Evolutionary conservation across 1,284 basidiomycete species (phyloP), one percentile per base, ranked within the genome.

Genomic region (Spongiforma sp.): DNA sequence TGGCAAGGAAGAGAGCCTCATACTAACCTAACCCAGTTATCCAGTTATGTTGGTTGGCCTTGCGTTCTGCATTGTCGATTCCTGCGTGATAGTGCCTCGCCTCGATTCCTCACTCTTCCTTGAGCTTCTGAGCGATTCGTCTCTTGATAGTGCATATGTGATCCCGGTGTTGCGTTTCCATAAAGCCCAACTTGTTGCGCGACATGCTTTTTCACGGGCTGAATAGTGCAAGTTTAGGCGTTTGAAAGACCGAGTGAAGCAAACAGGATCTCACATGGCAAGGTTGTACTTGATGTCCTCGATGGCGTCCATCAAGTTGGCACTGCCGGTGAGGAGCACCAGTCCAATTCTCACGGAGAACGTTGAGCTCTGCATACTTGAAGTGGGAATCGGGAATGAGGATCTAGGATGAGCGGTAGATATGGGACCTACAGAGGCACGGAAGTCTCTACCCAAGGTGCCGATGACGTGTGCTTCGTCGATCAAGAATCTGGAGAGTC

Each of bases 401-500:
- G n/a, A n/a, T n/a, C n/a, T n/a, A 59, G 64, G 63, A 60, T 57
- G 24, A 14, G 36, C 32, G 39, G 48, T 54, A 57, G 24, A 56
- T 21, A 30, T 21, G 19, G 43, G n/a, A 78, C 88, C 69, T 75
- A 93, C 91, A 32, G 89, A 85, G 48, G 85, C 85, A 43, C 94
- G 87, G 72, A 96, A 96, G 71, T 93, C 89, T 70, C 93, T 87
- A 8, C 94, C 94, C 93, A 93, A 95, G 21, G 89, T 87, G 5
- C 84, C 87, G 61, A 99, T 93, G 75, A 95, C 96, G 75, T 99
- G 98, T 2, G 96, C 97, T 74, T 99, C 97, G 74, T 99, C 98
- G 61, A 99, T 86, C 1, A 98, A 95, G 74, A 99, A 98, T 32
- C 97, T 85, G 8, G 95, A 95, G 34, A 99, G 77, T 63, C 85